Base-by-base conservation (phyloP, 139 green algal species). In the Closterium sp. region DNA sequence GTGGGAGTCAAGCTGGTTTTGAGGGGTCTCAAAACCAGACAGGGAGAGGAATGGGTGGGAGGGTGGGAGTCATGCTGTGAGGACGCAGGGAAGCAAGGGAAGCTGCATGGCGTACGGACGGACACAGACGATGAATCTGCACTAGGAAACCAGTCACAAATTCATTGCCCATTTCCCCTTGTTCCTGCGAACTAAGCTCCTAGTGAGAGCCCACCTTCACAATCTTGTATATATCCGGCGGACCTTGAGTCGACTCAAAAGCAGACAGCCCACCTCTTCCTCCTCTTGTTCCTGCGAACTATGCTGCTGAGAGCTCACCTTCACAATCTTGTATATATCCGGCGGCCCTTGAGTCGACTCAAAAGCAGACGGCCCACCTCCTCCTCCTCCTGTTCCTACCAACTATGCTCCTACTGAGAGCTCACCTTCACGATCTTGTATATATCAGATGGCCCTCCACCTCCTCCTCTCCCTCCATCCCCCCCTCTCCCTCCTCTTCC, bases 221-320 rank as follows among this genome's bases (percentile, higher is more conserved):
- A 1, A 66, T 66, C 38, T 66, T 66, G 38, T 66, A 66, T 99
- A 99, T 3, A 98, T 96, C 95, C 97, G 97, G 33, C 94, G 95
- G 33, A 93, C 94, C n/a, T 94, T 94, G 33, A 95, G 93, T 69
- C 97, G 96, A 90, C 98, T 91, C 84, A 99, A 97, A 86, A 99
- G 98, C 94, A 99, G 99, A 69, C 96, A 97, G 94, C 99, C 98
- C 95, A 99, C 98, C 98, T n/a, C n/a, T n/a, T n/a, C n/a, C n/a
- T n/a, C n/a, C n/a, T n/a, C n/a, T n/a, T n/a, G n/a, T n/a, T n/a
- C n/a, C n/a, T n/a, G n/a, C 98, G 99, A 84, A 99, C 98, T 88
- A 99, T 98, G 3, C 98, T n/a, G n/a, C n/a, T n/a, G n/a, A n/a
- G n/a, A n/a, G n/a, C n/a, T n/a, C n/a, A n/a, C n/a, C n/a, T n/a